A percentile compares a stretch with the other conserved stretches of the same genome.
These are phyloP conservation scores for Apophysomyces elegans DNA, from an alignment of 371 early-diverging fungal genomes.

Conservation along the genomic window DNA sequence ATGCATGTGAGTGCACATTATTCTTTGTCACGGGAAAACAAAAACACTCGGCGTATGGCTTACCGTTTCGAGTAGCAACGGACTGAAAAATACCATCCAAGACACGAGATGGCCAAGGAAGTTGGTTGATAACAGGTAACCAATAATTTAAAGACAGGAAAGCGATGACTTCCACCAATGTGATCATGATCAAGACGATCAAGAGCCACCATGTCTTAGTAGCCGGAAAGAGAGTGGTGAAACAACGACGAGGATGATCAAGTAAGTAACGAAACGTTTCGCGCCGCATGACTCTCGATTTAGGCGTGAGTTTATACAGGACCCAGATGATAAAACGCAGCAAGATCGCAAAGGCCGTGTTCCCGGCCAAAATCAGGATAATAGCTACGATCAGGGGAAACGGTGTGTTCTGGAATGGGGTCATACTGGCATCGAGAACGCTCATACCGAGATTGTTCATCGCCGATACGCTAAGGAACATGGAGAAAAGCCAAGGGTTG, in stretches of 20 bases:
- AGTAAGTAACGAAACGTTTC: conserved; percentile 42
- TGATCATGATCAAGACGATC: conserved; percentile 36
- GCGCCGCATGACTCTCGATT: conserved; percentile 29
- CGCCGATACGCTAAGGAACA: conserved; percentile 36
- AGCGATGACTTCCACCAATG: conserved; percentile 32
- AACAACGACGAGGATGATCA: conserved; percentile 53
- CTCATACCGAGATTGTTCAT: conserved; percentile 48
- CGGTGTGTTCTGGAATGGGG: conserved; percentile 42
- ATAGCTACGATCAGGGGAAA: conserved; percentile 26
- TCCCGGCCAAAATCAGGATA: conserved; percentile 42
- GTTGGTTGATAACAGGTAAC: conserved; percentile 34
- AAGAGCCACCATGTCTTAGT: conserved; percentile 49
- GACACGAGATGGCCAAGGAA: conserved; percentile 39
- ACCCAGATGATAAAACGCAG: conserved; percentile 41
- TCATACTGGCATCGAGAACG: conserved; percentile 38
- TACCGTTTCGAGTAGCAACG: conserved; percentile 48
- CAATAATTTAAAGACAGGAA: conserved; percentile 42
- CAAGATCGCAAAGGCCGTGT: conserved; percentile 47
- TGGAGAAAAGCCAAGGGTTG: conserved; percentile 43
- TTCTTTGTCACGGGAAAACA: neutral
- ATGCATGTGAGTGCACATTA: neutral
- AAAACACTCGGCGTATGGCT: neutral
- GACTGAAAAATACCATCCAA: conserved; percentile 45
- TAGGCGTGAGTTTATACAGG: conserved; percentile 40
- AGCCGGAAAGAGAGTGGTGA: conserved; percentile 44